A percentile compares a stretch with the other conserved stretches of the same genome.
Conservation (phyloP, 345 rosid species). For the Rhodamnia argentea region DNA sequence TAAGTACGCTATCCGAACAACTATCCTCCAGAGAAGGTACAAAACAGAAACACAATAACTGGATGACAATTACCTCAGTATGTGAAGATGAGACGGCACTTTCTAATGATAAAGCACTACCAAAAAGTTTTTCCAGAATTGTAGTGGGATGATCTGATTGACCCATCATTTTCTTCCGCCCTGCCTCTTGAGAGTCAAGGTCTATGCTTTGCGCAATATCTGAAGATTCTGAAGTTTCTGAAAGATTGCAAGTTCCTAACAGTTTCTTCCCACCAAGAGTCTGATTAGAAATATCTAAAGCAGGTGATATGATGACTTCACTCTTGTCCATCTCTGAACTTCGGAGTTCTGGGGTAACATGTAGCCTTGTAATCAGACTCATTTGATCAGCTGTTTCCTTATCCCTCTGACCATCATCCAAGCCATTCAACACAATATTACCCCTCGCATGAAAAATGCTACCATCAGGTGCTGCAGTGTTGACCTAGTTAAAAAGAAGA, state of each 20-base stretch:
- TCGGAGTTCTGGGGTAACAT: conserved; percentile 21
- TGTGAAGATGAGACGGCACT: conserved; percentile 20
- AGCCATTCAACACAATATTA: conserved; percentile 16
- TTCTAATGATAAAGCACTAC: conserved; percentile 40
- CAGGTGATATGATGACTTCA: conserved; percentile 24
- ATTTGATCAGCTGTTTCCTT: conserved; percentile 18
- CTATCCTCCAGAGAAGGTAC: not conserved
- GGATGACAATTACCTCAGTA: conserved; percentile 2
- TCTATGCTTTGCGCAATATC: conserved; percentile 22
- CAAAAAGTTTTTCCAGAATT: conserved; percentile 72
- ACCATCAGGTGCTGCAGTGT: conserved; percentile 37
- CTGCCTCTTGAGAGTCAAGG: conserved; percentile 26
- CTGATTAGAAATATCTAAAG: conserved; percentile 26
- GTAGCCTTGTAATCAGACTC: conserved; percentile 23
- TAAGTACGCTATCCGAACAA: not conserved
- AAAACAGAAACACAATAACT: not conserved
- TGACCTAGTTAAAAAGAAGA: conserved; percentile 26
- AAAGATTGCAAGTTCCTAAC: conserved; percentile 22
- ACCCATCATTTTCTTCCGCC: conserved; percentile 21
- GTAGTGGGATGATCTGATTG: conserved; percentile 38
- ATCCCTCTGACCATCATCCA: conserved; percentile 26
- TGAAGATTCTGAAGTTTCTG: conserved; percentile 24
- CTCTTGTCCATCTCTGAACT: conserved; percentile 15
- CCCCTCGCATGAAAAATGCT: conserved; percentile 31
- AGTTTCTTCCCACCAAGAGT: conserved; percentile 12